Base-by-base conservation (phyloP, 192 early-diverging fungal species). In the Coemansia sp. region DNA sequence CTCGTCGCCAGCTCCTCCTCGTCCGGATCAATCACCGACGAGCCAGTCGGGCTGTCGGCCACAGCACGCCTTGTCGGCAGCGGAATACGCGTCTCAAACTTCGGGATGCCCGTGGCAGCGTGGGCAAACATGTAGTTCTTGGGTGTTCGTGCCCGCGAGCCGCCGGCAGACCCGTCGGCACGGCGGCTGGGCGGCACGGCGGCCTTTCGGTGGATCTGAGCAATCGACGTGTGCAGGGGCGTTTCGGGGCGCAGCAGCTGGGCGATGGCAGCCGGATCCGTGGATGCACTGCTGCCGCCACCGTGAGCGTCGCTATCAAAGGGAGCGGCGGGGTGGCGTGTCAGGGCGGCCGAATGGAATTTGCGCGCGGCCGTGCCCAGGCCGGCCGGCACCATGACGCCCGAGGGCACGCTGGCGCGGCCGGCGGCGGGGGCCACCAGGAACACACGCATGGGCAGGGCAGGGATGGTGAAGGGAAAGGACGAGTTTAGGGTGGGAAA, bases 1-100 rank as follows among this genome's bases (percentile, higher is more conserved):
- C 82, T 79, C 12, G 81, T 85, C 18, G 66, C 70, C 55, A 87
- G 79, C 44, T 80, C 67, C 44, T 55, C 76, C 16, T 77, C 75
- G 14, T 52, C 57, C 3, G 40, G 11, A 21, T 37, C 46, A 2
- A n/a, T 3, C 2, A 13, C 34, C 13, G 34, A 3, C 5, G 34
- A 8, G 9, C 11, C 31, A 13, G 31, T 8, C 3, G 31, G 13
- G 40, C 6, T 25, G 1, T 22, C 28, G 2, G 17, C 38, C 6
- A 21, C 33, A 25, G 30, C 12, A 2, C 16, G 14, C 33, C 38
- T 12, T 20, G 37, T 59, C 6, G 45, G 44, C 41, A 60, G 41
- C 32, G 70, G 55, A 3, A 63, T 47, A 34, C 61, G 57, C 32
- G 50, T 58, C 36, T 52, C 60, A 41, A 56, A 70, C 72, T 64